These are phyloP conservation scores for Entomortierella chlamydospora DNA, from an alignment of 192 early-diverging fungal genomes.

Conservation along the genomic window DNA sequence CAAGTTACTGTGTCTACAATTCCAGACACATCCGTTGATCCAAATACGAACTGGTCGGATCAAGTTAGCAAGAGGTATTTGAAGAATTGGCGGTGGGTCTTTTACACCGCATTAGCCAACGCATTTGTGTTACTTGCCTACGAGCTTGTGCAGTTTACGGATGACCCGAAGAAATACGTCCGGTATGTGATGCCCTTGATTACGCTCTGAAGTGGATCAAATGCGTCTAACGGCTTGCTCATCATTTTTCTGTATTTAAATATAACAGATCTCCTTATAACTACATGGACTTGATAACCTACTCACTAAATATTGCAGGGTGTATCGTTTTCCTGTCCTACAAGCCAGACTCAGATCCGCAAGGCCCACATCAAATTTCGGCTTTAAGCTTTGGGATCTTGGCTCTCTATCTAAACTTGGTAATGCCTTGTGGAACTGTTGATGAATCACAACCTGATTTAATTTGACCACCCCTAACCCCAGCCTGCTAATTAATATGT, in stretches of 20 bases:
- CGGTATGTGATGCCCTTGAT: too few species aligned
- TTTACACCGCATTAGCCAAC: constrained; percentile 1
- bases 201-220: neutral
- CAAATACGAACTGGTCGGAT: too few species aligned
- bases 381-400: constrained; percentile 35
- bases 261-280: constrained; percentile 40
- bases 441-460: neutral
- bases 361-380: constrained; percentile 17
- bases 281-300: constrained; percentile 18
- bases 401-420: constrained; percentile 30
- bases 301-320: constrained; percentile 3
- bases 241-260: too few species aligned
- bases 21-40: too few species aligned
- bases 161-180: constrained; percentile 18
- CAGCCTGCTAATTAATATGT: neutral
- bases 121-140: neutral
- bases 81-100: too few species aligned
- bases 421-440: too few species aligned
- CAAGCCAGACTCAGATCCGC: neutral
- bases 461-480: neutral
- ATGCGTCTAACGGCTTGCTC: too few species aligned
- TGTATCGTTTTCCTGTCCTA: constrained; percentile 9
- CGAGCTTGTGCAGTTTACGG: constrained; percentile 10
- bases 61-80: too few species aligned
- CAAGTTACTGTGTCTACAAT: constrained; percentile 6